phyloP scores from a whole-genome alignment of 768 basidiomycete genomes.

The Tylopilus sp. region DNA sequence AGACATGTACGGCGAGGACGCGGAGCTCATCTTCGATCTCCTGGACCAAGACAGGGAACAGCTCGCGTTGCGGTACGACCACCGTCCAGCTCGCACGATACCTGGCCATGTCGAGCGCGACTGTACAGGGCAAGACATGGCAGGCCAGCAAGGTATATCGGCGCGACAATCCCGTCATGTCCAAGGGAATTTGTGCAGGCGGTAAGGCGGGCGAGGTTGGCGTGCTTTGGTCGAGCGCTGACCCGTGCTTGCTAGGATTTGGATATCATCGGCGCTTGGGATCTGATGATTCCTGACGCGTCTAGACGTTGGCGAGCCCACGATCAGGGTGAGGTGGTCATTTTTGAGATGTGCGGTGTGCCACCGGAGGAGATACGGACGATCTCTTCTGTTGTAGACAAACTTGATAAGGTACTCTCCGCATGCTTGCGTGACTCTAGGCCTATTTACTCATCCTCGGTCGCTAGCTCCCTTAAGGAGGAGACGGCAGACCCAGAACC shows the following conservation, averaged over 20 bases:
- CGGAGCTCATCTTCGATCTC: conserved; percentile 95
- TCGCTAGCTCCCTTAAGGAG: conserved; percentile 74
- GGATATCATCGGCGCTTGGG: conserved; percentile 90
- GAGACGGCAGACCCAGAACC: conserved; percentile 86
- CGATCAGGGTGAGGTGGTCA: conserved; percentile 71
- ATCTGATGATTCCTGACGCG: conserved; percentile 89
- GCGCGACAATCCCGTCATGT: conserved; percentile 94
- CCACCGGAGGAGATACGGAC: conserved; percentile 82
- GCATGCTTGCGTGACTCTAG: not conserved
- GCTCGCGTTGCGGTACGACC: conserved; percentile 90
- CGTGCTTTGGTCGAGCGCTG: not conserved
- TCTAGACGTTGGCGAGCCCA: conserved; percentile 92
- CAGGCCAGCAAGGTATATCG: conserved; percentile 99
- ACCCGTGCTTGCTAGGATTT: conserved; percentile 71
- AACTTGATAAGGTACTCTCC: conserved; percentile 88
- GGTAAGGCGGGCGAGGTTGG: conserved; percentile 42
- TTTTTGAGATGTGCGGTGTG: conserved; percentile 96
- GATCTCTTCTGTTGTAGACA: conserved; percentile 97
- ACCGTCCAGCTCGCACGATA: conserved; percentile 96
- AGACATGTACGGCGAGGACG: conserved; percentile 97
- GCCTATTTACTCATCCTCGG: not conserved
- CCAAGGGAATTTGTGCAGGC: conserved; percentile 99
- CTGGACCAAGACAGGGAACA: conserved; percentile 98
- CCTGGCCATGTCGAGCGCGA: conserved; percentile 93
- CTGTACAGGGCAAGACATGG: conserved; percentile 80